A percentile compares a stretch with the other conserved stretches of the same genome.
phyloP scores from a whole-genome alignment of 306 rosid species.

The Glycine tomentella region DNA sequence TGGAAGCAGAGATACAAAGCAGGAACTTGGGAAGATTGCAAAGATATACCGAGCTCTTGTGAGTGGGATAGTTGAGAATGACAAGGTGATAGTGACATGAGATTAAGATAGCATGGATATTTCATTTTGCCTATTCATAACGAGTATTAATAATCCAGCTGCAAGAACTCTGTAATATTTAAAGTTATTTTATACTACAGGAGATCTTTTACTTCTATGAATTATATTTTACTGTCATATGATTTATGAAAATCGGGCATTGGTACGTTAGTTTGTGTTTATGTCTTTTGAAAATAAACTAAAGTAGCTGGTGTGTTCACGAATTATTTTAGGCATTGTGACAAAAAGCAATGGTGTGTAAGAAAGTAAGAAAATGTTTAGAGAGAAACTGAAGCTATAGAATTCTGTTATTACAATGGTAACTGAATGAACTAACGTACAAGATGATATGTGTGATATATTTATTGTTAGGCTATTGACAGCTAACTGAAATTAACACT shows the following conservation, averaged over 20 bases:
- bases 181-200: neutral
- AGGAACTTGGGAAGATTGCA: constrained; percentile 71
- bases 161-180: neutral
- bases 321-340: neutral
- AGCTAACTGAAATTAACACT: neutral
- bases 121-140: constrained; percentile 5
- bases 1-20: constrained; percentile 56
- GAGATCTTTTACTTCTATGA: constrained; percentile 13
- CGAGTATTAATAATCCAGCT: neutral
- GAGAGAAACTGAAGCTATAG: neutral
- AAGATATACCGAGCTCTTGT: constrained; percentile 85
- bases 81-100: constrained; percentile 60
- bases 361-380: constrained; percentile 5
- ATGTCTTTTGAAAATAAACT: constrained; percentile 1
- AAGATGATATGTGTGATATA: neutral
- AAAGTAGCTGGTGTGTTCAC: neutral
- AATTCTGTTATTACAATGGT: neutral
- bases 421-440: neutral
- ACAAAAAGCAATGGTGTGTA: neutral
- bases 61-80: constrained; percentile 72
- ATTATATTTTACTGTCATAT: neutral
- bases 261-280: neutral
- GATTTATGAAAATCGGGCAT: neutral
- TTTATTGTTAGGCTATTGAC: neutral
- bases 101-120: neutral